These are phyloP conservation scores for Digitaria exilis DNA, from an alignment of 202 grass and related monocot species.

Conservation along the genomic window DNA sequence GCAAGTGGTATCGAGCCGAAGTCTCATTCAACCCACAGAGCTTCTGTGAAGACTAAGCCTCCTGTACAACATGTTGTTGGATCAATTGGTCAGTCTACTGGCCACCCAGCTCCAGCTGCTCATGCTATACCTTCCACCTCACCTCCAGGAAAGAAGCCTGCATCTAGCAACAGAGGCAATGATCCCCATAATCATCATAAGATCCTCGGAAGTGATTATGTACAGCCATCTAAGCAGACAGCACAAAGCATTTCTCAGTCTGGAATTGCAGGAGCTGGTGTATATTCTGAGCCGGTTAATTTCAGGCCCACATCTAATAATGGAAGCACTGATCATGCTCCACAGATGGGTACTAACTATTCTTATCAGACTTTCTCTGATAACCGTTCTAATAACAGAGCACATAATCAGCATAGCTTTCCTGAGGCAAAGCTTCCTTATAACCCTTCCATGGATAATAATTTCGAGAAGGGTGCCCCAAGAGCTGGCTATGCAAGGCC, in stretches of 20 bases:
- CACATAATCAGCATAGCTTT: constrained; percentile 41
- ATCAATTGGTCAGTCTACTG: constrained; percentile 46
- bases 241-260: constrained; percentile 50
- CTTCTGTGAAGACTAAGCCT: constrained; percentile 46
- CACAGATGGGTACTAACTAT: constrained; percentile 40
- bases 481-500: constrained; percentile 49
- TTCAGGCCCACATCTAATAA: constrained; percentile 44
- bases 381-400: constrained; percentile 45
- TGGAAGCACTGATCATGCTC: constrained; percentile 39
- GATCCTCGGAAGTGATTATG: constrained; percentile 42
- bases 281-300: constrained; percentile 62
- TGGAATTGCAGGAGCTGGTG: constrained; percentile 54
- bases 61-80: constrained; percentile 49
- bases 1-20: constrained; percentile 33
- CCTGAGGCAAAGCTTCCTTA: constrained; percentile 46
- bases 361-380: constrained; percentile 54
- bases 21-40: constrained; percentile 34
- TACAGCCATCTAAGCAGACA: constrained; percentile 54
- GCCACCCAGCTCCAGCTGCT: constrained; percentile 32
- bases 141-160: constrained; percentile 44
- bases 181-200: constrained; percentile 33
- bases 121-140: constrained; percentile 47
- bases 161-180: constrained; percentile 39
- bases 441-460: constrained; percentile 44
- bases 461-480: constrained; percentile 40